phyloP scores from a whole-genome alignment of 2,329 filamentous ascomycete genomes.

The Zelopaecilomyces penicillatus region DNA sequence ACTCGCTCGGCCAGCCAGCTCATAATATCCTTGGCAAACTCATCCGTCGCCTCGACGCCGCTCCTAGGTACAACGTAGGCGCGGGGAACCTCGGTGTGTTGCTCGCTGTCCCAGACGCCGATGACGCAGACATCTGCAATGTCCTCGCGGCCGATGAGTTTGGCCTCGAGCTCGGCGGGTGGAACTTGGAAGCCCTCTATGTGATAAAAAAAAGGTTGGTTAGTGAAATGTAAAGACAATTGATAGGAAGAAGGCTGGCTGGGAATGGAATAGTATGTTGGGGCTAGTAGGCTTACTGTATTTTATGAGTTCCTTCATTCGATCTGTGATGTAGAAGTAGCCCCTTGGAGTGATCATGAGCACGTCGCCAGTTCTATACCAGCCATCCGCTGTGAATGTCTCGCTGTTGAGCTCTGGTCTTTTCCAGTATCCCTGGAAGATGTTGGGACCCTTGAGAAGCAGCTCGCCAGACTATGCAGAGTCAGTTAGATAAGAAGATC shows the following conservation, averaged over 20 bases:
- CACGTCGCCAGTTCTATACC: constrained; percentile 86
- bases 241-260: too few relatives aligned
- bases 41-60: constrained; percentile 27
- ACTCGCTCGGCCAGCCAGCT: constrained; percentile 47
- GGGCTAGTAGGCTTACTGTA: constrained; percentile 32
- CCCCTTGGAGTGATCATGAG: constrained; percentile 68
- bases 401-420: constrained; percentile 62
- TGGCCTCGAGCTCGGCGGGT: constrained; percentile 55
- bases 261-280: neutral
- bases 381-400: constrained; percentile 67
- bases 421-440: constrained; percentile 73
- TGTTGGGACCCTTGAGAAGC: constrained; percentile 70
- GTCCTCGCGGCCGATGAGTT: constrained; percentile 34
- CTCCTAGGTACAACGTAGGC: constrained; percentile 29
- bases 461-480: constrained; percentile 49
- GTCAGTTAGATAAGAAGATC: neutral
- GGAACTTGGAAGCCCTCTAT: constrained; percentile 59
- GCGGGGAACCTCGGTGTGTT: constrained; percentile 60
- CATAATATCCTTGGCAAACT: constrained; percentile 24
- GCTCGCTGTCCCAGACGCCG: constrained; percentile 47
- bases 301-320: constrained; percentile 60
- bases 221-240: constrained; percentile 18
- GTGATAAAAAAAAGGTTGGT: constrained; percentile 15
- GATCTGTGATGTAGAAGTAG: constrained; percentile 86
- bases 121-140: constrained; percentile 56